Evolutionary conservation across 495 filamentous ascomycete genomes (phyloP).

Genomic region (Tuber indicum): DNA sequence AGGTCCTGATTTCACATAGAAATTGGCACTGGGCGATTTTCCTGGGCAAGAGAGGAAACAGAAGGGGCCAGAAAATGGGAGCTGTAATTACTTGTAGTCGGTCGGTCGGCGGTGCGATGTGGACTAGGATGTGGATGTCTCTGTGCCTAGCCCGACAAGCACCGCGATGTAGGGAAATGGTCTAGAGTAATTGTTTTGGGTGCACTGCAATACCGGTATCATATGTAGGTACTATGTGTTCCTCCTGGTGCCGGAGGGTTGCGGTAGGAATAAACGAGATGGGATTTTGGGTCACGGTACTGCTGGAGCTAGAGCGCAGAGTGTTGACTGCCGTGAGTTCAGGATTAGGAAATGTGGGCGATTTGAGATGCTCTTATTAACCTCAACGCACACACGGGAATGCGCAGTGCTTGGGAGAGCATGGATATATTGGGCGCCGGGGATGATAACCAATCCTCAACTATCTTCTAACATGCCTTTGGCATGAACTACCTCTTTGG

Average conservation of each 20-base stretch:
- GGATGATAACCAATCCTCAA: constrained; percentile 1
- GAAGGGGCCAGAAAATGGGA: background rate
- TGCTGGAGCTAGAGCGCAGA: background rate
- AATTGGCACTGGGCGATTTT: background rate
- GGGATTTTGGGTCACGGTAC: background rate
- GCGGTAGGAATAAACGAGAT: background rate
- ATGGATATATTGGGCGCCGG: background rate
- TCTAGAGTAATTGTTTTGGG: background rate
- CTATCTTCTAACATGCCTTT: background rate
- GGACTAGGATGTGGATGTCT: background rate
- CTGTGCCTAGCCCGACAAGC: background rate
- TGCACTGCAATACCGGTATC: background rate
- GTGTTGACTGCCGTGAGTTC: background rate
- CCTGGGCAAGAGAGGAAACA: background rate
- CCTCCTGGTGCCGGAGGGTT: background rate
- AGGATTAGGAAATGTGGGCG: background rate
- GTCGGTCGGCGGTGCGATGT: background rate
- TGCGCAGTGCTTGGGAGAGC: background rate
- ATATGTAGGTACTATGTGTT: background rate
- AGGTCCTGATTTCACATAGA: background rate
- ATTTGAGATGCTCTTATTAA: background rate
- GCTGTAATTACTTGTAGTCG: background rate
- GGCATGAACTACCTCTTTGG: background rate
- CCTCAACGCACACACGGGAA: background rate
- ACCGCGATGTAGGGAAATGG: background rate